A percentile compares a stretch with the other conserved stretches of the same genome.
Evolutionary conservation across 495 filamentous ascomycete species (phyloP).

Genomic region (Aspergillus mulundensis): DNA sequence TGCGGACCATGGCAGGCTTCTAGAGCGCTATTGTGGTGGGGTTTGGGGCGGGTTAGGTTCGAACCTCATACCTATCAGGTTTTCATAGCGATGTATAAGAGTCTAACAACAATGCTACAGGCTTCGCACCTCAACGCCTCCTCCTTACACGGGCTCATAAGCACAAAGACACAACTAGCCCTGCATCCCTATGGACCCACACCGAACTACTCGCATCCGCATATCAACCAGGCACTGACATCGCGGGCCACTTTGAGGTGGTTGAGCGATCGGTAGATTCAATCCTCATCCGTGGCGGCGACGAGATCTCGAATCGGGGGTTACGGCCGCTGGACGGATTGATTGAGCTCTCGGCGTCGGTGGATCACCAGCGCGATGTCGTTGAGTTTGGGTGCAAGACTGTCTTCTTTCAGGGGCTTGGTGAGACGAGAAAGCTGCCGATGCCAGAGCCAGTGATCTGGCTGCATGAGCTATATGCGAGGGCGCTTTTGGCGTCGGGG

Average conservation of each 20-base stretch:
- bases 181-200: slow-evolving; percentile 50
- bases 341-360: slow-evolving; percentile 52
- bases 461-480: slow-evolving; percentile 37
- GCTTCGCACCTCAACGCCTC: not conserved
- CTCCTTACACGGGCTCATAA: not conserved
- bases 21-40: slow-evolving; percentile 50
- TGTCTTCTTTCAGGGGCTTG: slow-evolving; percentile 48
- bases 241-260: slow-evolving; percentile 64
- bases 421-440: slow-evolving; percentile 25
- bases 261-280: slow-evolving; percentile 49
- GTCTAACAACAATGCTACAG: not conserved
- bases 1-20: slow-evolving; percentile 41
- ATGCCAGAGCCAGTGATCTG: slow-evolving; percentile 48
- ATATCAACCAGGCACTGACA: slow-evolving; percentile 51
- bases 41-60: slow-evolving; percentile 53
- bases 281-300: slow-evolving; percentile 52
- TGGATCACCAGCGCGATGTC: slow-evolving; percentile 45
- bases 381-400: slow-evolving; percentile 59
- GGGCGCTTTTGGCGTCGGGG: slow-evolving; percentile 14
- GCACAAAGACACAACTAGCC: not conserved
- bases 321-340: slow-evolving; percentile 54
- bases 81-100: not conserved
- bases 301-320: slow-evolving; percentile 46
- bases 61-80: slow-evolving; percentile 36
- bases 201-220: slow-evolving; percentile 42